phyloP scores from a whole-genome alignment of 495 filamentous ascomycete species.

The Neurospora sp. region DNA sequence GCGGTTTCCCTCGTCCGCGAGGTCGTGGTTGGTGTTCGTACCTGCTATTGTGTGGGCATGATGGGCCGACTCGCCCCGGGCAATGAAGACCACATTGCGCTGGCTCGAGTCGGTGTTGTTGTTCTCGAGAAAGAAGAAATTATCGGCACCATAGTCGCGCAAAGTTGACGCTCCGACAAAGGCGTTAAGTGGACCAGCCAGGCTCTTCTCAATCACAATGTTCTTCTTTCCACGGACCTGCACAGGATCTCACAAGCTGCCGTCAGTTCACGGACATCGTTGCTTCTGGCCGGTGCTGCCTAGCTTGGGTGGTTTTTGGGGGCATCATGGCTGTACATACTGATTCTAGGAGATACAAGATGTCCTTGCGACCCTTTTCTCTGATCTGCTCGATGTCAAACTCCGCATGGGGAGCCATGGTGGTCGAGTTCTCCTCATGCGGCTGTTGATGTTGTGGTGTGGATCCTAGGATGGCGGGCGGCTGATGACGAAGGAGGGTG shows the following conservation, averaged over 20 bases:
- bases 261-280: slow-evolving; percentile 18
- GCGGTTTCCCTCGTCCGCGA: background rate
- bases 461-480: slow-evolving; percentile 1
- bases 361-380: slow-evolving; percentile 75
- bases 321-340: slow-evolving; percentile 55
- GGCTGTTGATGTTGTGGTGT: slow-evolving; percentile 12
- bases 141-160: slow-evolving; percentile 90
- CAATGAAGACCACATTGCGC: slow-evolving; percentile 90
- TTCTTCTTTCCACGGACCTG: slow-evolving; percentile 98
- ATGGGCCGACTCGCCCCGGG: slow-evolving; percentile 74
- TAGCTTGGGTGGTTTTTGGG: background rate
- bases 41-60: slow-evolving; percentile 79
- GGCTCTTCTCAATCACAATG: slow-evolving; percentile 79
- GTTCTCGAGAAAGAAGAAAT: slow-evolving; percentile 91
- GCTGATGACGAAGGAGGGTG: slow-evolving; percentile 4
- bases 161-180: slow-evolving; percentile 83
- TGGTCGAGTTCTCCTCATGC: slow-evolving; percentile 37
- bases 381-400: slow-evolving; percentile 74
- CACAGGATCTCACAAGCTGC: slow-evolving; percentile 8
- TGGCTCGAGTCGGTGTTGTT: slow-evolving; percentile 85
- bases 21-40: slow-evolving; percentile 31
- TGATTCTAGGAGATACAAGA: slow-evolving; percentile 78
- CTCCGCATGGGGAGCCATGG: slow-evolving; percentile 56
- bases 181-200: slow-evolving; percentile 81
- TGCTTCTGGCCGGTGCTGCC: background rate